Percentiles rank a stretch among this genome's conserved stretches.
phyloP scores from a whole-genome alignment of 2,329 filamentous ascomycete genomes.

The Colletotrichum sublineola region DNA sequence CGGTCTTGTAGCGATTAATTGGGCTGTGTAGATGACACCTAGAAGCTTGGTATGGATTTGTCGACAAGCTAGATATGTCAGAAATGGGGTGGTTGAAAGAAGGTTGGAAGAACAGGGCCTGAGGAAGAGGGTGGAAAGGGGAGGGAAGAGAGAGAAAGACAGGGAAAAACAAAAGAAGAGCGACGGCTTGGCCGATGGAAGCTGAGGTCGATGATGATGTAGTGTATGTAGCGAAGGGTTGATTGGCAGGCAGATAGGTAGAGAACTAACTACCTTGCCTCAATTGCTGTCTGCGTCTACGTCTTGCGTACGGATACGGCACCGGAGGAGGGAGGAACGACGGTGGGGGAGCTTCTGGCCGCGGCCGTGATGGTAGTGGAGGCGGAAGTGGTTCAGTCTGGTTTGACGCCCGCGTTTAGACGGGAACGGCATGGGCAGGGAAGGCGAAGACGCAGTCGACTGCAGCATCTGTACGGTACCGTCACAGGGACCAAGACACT shows the following conservation, averaged over 20 bases:
- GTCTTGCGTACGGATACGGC: conserved; percentile 7
- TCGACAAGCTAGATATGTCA: conserved; percentile 11
- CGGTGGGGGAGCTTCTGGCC: conserved; percentile 33
- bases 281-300: conserved; percentile 13
- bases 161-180: conserved; percentile 7
- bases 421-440: conserved; percentile 38
- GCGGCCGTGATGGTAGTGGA: conserved; percentile 30
- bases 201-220: conserved; percentile 40
- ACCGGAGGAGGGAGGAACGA: conserved; percentile 18
- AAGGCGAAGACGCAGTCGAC: conserved; percentile 10
- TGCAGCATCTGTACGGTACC: conserved; percentile 8
- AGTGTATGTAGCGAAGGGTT: conserved; percentile 22
- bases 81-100: neutral
- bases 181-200: conserved; percentile 12
- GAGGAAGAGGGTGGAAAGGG: conserved; percentile 8
- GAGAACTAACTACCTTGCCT: neutral
- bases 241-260: neutral
- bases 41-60: neutral
- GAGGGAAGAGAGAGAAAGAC: conserved; percentile 7
- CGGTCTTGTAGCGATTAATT: conserved; percentile 30
- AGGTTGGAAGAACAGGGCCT: neutral
- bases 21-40: conserved; percentile 36
- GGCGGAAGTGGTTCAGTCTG: conserved; percentile 34
- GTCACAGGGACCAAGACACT: neutral
- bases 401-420: conserved; percentile 37